Base-by-base conservation (phyloP, 2,329 filamentous ascomycete genomes). In the Emergomyces pasteurianus region DNA sequence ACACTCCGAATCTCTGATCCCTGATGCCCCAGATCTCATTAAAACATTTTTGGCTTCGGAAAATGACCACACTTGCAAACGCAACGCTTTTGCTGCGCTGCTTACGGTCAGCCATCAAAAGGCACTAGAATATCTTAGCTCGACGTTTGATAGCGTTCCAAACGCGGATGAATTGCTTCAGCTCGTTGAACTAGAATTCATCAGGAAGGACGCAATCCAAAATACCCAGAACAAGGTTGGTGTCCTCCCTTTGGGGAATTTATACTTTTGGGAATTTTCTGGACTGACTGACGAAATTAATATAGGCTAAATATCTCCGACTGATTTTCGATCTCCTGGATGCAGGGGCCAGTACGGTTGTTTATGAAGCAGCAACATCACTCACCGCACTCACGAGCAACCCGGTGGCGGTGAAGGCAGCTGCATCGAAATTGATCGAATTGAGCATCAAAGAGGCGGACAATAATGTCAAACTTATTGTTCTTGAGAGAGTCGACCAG, bases 401-500 rank as follows among this genome's bases (percentile, higher is more conserved):
- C 77, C 92, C 94, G 0, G 94, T 99, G 14, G 94, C 94, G 21
- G 92, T 99, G 62, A 99, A 97, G 78, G 94, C 94, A 31, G 94
- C 94, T 10, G 94, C 94, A 16, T 84, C 85, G 67, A 99, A 99
- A 72, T 94, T 99, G 73, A 96, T 97, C 65, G 94, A 99, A 75
- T 81, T 99, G 9, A 91, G 89, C 72, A 96, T 99, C 73, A 96
- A 95, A 77, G 94, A 97, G 76, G 87, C 94, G 0, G 94, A 99
- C 74, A 99, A 99, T 80, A 99, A 99, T 72, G 94, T 99, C 65
- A 99, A 99, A 79, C 86, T 99, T 53, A 99, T 99, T 67, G 94
- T 99, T 23, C 81, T 99, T 50, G 94, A 97, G 71, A 88, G 92
- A 53, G 94, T 99, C 43, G 88, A 96, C 69, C 87, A 92, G 69